Evolutionary conservation across 192 early-diverging fungal genomes (phyloP), one percentile per base, ranked within the genome.

Genomic region (Pilobolus umbonatus): DNA sequence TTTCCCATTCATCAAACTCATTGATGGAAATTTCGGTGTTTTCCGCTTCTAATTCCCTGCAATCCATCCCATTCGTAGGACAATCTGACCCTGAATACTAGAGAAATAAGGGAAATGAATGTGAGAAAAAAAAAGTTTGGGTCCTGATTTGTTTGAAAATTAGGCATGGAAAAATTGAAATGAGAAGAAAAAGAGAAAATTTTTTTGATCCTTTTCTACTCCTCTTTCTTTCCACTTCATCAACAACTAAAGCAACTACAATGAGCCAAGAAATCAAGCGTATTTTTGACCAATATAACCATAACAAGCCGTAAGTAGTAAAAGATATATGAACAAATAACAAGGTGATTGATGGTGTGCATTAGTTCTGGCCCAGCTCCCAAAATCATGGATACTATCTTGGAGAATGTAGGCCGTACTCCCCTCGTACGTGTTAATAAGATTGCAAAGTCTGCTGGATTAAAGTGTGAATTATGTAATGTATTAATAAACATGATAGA

Each of bases 391-490:
- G 74, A 92, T 71, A 90, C 82, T 54, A 88, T 99, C 65, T 82
- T 99, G 52, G 93, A 93, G 30, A 90, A 96, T 69, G 91, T 99
- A 54, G 97, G 97, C 51, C 93, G 94, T 75, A 99, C 97, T 12
- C 96, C 97, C 32, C 74, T 91, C 43, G 93, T 99, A 31, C 81
- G 94, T 53, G 81, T 98, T 47, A 92, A 90, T 85, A 75, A 90
- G 53, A 91, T 98, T 62, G 81, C 82, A 38, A 81, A 90, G 74
- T 72, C 80, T 12, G 91, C 88, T 62, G 96, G 97, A 19, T 76
- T 99, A 44, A 84, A 97, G 75, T 98, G 95, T 79, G 94, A 98
- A 76, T 75, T 96, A 35, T 80, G 81, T 90, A 80, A 51, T 79
- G 77, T 35, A 39, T 28, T 28, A 42, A 21, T 30, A 57, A 38